Evolutionary conservation across 345 rosid genomes (phyloP), one percentile per base, ranked within the genome.

Genomic region (Brassica rapa): DNA sequence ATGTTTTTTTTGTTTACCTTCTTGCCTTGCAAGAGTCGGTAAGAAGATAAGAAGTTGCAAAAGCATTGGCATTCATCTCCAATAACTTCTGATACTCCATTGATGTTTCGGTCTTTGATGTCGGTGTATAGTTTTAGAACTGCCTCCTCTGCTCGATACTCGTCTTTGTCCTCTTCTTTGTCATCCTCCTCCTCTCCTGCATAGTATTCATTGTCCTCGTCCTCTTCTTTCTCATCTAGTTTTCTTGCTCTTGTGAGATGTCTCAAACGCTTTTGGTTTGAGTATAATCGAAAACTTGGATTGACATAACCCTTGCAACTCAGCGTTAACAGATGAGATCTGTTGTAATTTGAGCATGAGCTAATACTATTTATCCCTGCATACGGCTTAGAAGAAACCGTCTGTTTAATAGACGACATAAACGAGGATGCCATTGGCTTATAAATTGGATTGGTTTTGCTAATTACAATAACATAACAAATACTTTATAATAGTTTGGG

Each of bases 51-150:
- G 71, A 91, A 88, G 62, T 89, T 93, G 84, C 88, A 86, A 39
- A 84, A 78, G 67, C 88, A 91, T 19, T 80, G 83, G 73, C 97
- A 91, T 71, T 93, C 96, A 14, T 93, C 98, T 2, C 85, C 87
- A 23, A 93, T 84, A 23, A 87, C 83, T 72, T 85, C 87, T 5
- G 91, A 89, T 15, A 91, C 43, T 5, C 87, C 87, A 0, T 49
- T 19, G 0, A 86, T 60, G 73, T 89, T 86, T 62, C 79, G 62
- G 77, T 83, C 80, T 77, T 88, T 84, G 61, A 90, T 85, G 3
- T 90, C 87, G 0, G 27, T 56, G 75, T 89, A 87, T 56, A 90
- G 86, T 84, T 87, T 85, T 33, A 88, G 82, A 32, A 91, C 96
- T 0, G 92, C 83, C 62, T 89, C 87, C 53, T 89, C 62, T 4